phyloP scores from a whole-genome alignment of 495 filamentous ascomycete species.

The Aspergillus kassunensis region DNA sequence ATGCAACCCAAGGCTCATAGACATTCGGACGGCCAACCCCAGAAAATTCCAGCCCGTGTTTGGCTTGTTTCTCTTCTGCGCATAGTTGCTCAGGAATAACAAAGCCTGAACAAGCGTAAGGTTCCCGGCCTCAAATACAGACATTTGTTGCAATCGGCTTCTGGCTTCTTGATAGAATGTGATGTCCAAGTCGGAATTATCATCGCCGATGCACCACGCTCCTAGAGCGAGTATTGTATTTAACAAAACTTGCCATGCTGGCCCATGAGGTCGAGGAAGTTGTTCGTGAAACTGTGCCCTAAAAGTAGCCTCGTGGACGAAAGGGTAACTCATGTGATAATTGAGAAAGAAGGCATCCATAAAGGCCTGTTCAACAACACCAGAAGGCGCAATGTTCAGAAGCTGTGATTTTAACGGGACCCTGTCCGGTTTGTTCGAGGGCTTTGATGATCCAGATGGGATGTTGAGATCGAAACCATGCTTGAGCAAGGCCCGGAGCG shows the following conservation, averaged over 20 bases:
- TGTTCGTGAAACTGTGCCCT: conserved; percentile 52
- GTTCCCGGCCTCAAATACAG: conserved; percentile 49
- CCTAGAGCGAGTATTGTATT: conserved; percentile 50
- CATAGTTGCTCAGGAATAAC: conserved; percentile 49
- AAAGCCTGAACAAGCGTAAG: conserved; percentile 50
- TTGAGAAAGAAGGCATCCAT: conserved; percentile 51
- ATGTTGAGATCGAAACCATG: conserved; percentile 47
- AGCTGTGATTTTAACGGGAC: conserved; percentile 40
- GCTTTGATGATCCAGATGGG: conserved; percentile 30
- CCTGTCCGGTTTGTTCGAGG: conserved; percentile 18
- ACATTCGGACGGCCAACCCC: conserved; percentile 48
- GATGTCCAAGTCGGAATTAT: conserved; percentile 45
- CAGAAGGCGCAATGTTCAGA: conserved; percentile 40
- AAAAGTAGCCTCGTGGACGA: conserved; percentile 53
- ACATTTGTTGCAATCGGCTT: conserved; percentile 41
- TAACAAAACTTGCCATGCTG: conserved; percentile 50
- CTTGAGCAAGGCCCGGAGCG: conserved; percentile 40
- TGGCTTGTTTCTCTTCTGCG: conserved; percentile 53
- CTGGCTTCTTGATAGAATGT: conserved; percentile 47
- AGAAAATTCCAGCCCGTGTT: conserved; percentile 56
- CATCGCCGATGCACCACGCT: conserved; percentile 49
- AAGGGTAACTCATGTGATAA: conserved; percentile 53
- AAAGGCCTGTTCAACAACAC: conserved; percentile 42
- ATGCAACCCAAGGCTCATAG: conserved; percentile 52
- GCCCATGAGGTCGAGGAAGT: conserved; percentile 43